Conservation (phyloP, 2,329 filamentous ascomycete genomes). For the Ophiostoma sp. region DNA sequence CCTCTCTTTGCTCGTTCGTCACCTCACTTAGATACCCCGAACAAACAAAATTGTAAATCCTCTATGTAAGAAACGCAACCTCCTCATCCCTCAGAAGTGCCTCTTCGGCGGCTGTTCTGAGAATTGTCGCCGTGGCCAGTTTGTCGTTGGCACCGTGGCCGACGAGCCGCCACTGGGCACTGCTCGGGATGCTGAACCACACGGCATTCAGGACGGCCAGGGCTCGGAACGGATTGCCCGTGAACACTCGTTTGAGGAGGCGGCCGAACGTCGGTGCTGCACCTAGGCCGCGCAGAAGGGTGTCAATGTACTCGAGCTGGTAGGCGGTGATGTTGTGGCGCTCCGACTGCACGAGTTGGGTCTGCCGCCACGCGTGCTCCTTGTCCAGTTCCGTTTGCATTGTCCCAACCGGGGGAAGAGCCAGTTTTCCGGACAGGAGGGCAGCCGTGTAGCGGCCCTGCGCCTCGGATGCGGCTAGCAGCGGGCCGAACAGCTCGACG, state of each 20-base stretch:
- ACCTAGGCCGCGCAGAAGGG: neutral
- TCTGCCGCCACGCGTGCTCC: neutral
- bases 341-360: neutral
- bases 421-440: conserved; percentile 29
- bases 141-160: conserved; percentile 31
- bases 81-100: neutral
- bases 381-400: neutral
- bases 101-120: neutral
- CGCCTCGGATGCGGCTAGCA: conserved; percentile 33
- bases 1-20: too few relatives aligned
- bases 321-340: neutral
- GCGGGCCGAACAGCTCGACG: conserved; percentile 32
- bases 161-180: conserved; percentile 35
- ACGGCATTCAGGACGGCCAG: conserved; percentile 32
- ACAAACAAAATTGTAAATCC: neutral
- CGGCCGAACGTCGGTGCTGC: neutral
- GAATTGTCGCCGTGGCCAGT: neutral
- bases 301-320: neutral
- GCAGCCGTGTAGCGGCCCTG: conserved; percentile 35
- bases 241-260: neutral
- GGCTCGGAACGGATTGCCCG: conserved; percentile 28
- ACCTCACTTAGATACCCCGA: too few relatives aligned
- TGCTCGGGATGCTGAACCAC: conserved; percentile 35
- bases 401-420: conserved; percentile 26
- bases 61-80: neutral